A percentile compares a stretch with the other conserved stretches of the same genome.
phyloP scores from a whole-genome alignment of 23 red algal species.

The Gracilaria caudata region DNA sequence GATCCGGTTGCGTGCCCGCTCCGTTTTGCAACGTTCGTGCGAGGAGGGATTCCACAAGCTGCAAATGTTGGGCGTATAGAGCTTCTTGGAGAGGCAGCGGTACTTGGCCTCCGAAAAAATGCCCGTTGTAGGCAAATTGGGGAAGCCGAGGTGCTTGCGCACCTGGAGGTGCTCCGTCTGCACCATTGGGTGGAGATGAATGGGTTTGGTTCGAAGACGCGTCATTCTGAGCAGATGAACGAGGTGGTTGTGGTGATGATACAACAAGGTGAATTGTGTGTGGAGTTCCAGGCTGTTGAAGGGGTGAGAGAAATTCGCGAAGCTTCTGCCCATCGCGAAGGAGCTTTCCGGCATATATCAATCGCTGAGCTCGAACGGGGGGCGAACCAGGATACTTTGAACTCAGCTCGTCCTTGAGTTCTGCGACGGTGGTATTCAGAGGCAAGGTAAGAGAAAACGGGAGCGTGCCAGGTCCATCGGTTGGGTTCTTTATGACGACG shows the following conservation, averaged over 20 bases:
- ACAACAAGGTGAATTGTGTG: slow-evolving; percentile 71
- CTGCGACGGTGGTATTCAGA: slow-evolving; percentile 14
- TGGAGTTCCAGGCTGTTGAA: slow-evolving; percentile 15
- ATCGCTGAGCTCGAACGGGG: slow-evolving; percentile 42
- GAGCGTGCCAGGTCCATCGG: slow-evolving; percentile 24
- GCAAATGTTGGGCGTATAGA: slow-evolving; percentile 11
- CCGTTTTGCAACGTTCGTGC: slow-evolving; percentile 23
- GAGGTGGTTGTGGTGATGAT: slow-evolving; percentile 23
- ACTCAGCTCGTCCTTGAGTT: slow-evolving; percentile 34
- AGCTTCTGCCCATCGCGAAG: slow-evolving; percentile 35
- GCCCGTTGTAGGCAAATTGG: slow-evolving; percentile 23
- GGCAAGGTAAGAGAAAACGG: slow-evolving; percentile 34
- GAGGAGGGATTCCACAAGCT: background rate
- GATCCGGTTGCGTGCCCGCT: slow-evolving; percentile 5
- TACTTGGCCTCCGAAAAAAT: slow-evolving; percentile 23
- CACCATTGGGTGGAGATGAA: background rate
- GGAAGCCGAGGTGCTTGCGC: slow-evolving; percentile 14
- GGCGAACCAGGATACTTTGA: slow-evolving; percentile 47
- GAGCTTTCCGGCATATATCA: slow-evolving; percentile 71
- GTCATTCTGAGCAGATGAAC: background rate
- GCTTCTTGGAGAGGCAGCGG: slow-evolving; percentile 22
- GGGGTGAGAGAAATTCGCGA: slow-evolving; percentile 26
- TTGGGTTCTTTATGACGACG: slow-evolving; percentile 55
- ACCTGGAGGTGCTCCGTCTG: background rate
- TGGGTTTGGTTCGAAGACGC: background rate